Conservation (phyloP, 768 basidiomycete genomes). For the Phanerodontia chrysosporium region DNA sequence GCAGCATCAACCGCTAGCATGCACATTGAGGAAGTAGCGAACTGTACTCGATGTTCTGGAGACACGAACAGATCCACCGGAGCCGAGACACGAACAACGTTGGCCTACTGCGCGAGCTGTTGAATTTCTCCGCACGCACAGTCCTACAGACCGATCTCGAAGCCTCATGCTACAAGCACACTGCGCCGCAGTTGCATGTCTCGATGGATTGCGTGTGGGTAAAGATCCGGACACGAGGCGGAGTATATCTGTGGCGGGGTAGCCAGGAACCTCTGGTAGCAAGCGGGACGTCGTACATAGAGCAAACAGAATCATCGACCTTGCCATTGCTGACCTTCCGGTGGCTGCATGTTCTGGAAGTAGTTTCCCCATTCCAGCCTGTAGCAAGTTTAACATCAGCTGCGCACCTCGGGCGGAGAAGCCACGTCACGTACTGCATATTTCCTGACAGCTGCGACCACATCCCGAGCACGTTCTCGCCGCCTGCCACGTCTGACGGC, state of each 20-base stretch:
- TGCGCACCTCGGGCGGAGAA: background rate
- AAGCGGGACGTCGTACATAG: no score
- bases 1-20: no score
- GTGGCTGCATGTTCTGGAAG: constrained; percentile 1
- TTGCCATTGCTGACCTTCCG: background rate
- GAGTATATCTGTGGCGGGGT: no score
- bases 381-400: background rate
- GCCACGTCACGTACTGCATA: constrained; percentile 1
- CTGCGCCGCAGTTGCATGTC: background rate
- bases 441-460: constrained; percentile 2
- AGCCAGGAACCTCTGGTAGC: no score
- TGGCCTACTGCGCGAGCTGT: background rate
- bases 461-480: constrained; percentile 5
- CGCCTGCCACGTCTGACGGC: background rate
- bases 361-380: constrained; percentile 12
- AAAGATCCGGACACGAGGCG: no score
- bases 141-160: background rate
- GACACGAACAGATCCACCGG: background rate
- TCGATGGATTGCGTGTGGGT: background rate
- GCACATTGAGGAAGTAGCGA: no score
- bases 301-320: background rate
- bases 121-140: background rate
- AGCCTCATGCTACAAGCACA: background rate
- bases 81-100: background rate
- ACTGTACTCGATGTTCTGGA: no score